A percentile compares a stretch with the other conserved stretches of the same genome.
phyloP scores from a whole-genome alignment of 257 asterid genomes.

The Solanum pimpinellifolium region DNA sequence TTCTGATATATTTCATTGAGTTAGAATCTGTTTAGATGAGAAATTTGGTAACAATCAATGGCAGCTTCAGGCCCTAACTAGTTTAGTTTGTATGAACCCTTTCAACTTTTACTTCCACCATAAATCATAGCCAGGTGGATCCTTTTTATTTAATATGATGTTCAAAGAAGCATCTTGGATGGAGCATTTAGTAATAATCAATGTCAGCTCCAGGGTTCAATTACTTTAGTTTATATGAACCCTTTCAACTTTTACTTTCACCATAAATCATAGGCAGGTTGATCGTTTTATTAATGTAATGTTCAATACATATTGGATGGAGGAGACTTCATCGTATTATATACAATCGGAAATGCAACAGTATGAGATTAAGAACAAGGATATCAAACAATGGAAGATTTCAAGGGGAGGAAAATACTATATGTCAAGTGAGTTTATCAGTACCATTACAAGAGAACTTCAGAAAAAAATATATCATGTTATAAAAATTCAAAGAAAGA shows the following conservation, averaged over 20 bases:
- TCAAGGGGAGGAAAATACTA: background rate
- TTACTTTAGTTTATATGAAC: background rate
- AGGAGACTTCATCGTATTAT: background rate
- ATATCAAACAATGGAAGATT: background rate
- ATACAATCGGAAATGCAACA: background rate
- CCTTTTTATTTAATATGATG: background rate
- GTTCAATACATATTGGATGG: background rate
- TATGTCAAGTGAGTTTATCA: background rate
- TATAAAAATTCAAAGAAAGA: background rate
- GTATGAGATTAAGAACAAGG: background rate
- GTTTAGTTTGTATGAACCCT: background rate
- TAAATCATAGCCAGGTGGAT: background rate
- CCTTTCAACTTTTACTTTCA: background rate
- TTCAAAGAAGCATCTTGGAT: background rate
- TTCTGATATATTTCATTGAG: background rate
- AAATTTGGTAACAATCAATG: background rate
- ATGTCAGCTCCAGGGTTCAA: background rate
- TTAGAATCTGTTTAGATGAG: background rate
- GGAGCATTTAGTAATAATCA: background rate
- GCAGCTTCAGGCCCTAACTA: background rate
- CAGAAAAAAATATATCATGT: background rate
- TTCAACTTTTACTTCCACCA: background rate
- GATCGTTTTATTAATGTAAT: background rate
- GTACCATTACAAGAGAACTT: background rate
- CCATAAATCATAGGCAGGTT: background rate